Conservation (phyloP, 257 asterid genomes). For the Solanum bulbocastanum region DNA sequence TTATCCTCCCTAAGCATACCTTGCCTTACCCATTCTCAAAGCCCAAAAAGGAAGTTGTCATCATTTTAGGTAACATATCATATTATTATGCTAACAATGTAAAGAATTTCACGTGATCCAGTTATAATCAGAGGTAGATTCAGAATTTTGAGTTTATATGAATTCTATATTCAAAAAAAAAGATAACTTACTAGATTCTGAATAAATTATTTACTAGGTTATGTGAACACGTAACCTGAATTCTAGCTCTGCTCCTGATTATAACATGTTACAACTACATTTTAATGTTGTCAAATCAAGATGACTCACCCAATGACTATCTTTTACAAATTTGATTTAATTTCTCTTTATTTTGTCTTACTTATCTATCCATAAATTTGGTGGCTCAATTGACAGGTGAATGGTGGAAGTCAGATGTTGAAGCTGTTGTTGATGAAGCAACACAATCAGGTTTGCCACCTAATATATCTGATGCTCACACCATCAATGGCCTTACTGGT, state of each 20-base stretch:
- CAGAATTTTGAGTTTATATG: neutral
- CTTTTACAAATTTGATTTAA: neutral
- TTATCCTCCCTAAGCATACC: conserved; percentile 19
- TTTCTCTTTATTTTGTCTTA: neutral
- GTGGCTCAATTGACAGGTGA: conserved; percentile 36
- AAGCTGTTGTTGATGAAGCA: conserved; percentile 43
- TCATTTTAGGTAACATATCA: conserved; percentile 19
- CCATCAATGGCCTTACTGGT: conserved; percentile 51
- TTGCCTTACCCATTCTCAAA: conserved; percentile 24
- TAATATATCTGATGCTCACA: conserved; percentile 69
- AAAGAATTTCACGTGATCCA: neutral
- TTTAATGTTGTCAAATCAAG: neutral
- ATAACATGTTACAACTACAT: neutral
- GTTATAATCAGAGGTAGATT: neutral
- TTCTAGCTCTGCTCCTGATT: neutral
- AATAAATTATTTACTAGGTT: too few relatives aligned
- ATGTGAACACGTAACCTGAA: neutral
- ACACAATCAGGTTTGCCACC: conserved; percentile 47
- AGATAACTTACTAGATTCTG: neutral
- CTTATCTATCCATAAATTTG: neutral
- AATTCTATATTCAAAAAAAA: neutral
- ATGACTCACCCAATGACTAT: neutral
- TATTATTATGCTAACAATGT: neutral
- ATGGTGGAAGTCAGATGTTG: conserved; percentile 90
- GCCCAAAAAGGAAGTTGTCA: conserved; percentile 16